Evolutionary conservation across 345 rosid genomes (phyloP), one percentile per base, ranked within the genome.

Genomic region (Sapria himalayana): DNA sequence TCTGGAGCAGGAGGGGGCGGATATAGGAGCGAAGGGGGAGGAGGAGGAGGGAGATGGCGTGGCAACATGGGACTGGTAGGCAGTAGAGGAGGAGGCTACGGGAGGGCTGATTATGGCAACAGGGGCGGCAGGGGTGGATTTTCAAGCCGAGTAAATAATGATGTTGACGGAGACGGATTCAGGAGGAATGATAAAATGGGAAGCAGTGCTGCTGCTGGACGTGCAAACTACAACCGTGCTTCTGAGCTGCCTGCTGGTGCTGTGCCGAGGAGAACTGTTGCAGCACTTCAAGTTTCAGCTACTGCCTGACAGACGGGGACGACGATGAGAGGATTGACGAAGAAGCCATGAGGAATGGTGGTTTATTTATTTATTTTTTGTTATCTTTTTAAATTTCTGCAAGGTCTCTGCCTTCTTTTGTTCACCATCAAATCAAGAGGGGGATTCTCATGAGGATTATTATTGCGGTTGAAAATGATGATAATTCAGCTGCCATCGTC

Each of bases 1-100:
- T 62, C 70, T 42, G 76, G 76, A 60, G 56, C 60, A 34, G 76
- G 70, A 21, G 76, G 70, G 23, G 51, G 39, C 48, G 84, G 75
- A 32, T 73, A 71, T 44, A 71, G 76, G 59, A 78, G 58, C 39
- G 97, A 81, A 42, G 85, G 79, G 14, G 67, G 52, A 31, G 74
- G 91, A 47, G 78, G 73, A 23, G 94, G 82, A 34, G 94, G 85
- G 27, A 61, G 55, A 63, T 78, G 59, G 49, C 70, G 71, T 15
- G 85, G 81, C 39, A 65, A 73, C 43, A 77, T n/a, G n/a, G n/a
- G n/a, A n/a, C n/a, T n/a, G n/a, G n/a, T n/a, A n/a, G n/a, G n/a
- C n/a, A n/a, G n/a, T n/a, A n/a, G n/a, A n/a, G n/a, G n/a, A n/a
- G n/a, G 73, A 60, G 72, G 76, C 19, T 76, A 71, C 37, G 54